Base-by-base conservation (phyloP, 2,329 filamentous ascomycete species). In the Colletotrichum lupini region DNA sequence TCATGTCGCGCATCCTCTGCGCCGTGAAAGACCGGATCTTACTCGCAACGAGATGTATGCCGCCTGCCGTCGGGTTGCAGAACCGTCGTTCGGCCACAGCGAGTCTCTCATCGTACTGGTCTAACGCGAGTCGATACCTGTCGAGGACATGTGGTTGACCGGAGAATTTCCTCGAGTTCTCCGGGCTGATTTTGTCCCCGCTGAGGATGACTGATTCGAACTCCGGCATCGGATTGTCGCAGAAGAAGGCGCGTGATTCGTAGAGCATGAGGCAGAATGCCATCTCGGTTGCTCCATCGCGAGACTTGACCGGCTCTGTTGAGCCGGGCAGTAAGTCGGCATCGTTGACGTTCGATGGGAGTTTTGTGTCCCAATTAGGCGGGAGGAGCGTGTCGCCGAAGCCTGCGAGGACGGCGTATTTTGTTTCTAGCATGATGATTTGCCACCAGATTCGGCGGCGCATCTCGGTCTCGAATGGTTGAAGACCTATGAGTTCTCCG, bases 311-410 rank as follows among this genome's bases (percentile, higher is more conserved):
- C 0, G 87, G 85, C 69, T 88, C 85, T 37, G 88, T 87, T 12
- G 66, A 68, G 1, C 83, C 83, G 0, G 88, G 88, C 67, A 86
- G 87, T 0, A 92, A 81, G 74, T 92, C 89, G 19, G 84, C 84
- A 75, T 92, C 90, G 77, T 91, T 89, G 72, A 92, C 80, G 72
- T 92, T 92, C 62, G 82, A 83, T 2, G 90, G 90, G 68, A 82
- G 79, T 77, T 87, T 88, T 1, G 89, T 89, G 16, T 73, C 70
- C 70, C 66, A 73, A n/a, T 69, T 68, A 5, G 55, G 89, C 88
- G 71, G 87, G 86, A 76, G 87, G 86, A 68, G 86, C 81, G 75
- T 92, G 89, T 66, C 89, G 83, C 66, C 91, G 81, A 66, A 90
- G 83, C 55, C 70, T 9, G 65, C 70, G 11, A 73, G 66, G 16